phyloP scores from a whole-genome alignment of 139 green algal species.

The Picochlorum costavermella region DNA sequence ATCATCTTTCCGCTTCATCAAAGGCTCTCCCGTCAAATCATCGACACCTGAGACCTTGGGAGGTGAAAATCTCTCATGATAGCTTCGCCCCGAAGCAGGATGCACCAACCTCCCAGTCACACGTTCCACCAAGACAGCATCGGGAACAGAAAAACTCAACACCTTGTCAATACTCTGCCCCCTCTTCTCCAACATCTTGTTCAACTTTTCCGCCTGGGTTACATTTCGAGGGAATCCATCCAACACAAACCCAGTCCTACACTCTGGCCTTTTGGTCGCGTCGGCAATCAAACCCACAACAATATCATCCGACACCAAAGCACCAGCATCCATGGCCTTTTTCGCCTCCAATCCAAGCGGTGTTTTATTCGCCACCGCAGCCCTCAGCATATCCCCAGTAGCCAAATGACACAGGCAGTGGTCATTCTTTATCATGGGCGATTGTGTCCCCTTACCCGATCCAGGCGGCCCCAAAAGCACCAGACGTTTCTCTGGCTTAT shows the following conservation, averaged over 20 bases:
- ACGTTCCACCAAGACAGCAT: constrained; percentile 82
- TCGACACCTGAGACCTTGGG: constrained; percentile 68
- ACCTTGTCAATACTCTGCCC: constrained; percentile 79
- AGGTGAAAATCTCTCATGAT: constrained; percentile 93
- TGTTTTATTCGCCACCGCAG: constrained; percentile 73
- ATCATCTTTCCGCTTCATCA: constrained; percentile 95
- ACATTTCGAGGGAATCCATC: constrained; percentile 93
- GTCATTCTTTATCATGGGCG: constrained; percentile 88
- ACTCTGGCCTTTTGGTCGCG: constrained; percentile 74
- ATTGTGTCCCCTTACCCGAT: constrained; percentile 90
- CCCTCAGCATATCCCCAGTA: constrained; percentile 91
- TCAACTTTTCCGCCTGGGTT: constrained; percentile 75
- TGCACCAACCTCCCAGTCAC: constrained; percentile 88
- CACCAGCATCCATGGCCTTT: constrained; percentile 91
- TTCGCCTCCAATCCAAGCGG: constrained; percentile 83
- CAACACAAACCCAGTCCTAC: constrained; percentile 91
- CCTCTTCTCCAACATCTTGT: constrained; percentile 80
- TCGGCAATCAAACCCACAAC: constrained; percentile 95
- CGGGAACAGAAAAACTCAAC: constrained; percentile 91
- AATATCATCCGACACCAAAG: constrained; percentile 91
- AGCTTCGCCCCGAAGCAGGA: constrained; percentile 78
- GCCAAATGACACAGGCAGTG: constrained; percentile 97
- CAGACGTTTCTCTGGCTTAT: constrained; percentile 90
- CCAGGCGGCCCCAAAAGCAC: constrained; percentile 90
- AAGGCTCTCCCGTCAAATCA: constrained; percentile 84